Percentiles rank a stretch among this genome's conserved stretches.
phyloP scores from a whole-genome alignment of 768 basidiomycete species.

The Mycena rebaudengoi region DNA sequence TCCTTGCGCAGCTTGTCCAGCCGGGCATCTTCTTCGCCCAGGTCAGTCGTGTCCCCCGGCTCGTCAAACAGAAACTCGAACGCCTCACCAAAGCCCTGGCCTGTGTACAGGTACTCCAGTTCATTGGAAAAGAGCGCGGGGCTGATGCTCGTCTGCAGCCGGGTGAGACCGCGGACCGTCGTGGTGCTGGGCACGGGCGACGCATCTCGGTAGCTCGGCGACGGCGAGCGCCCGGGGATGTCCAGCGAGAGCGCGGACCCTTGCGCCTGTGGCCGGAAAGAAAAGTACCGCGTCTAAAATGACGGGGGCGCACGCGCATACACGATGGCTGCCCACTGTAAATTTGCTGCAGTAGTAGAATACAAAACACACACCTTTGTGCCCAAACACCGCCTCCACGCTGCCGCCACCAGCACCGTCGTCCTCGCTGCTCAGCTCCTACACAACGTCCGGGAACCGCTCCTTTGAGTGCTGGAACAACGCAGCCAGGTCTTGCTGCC shows the following conservation, averaged over 20 bases:
- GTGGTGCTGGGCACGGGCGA: constrained; percentile 57
- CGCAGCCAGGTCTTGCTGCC: constrained; percentile 82
- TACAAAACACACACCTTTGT: constrained; percentile 76
- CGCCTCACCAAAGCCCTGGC: constrained; percentile 86
- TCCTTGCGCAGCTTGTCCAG: constrained; percentile 70
- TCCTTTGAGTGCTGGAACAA: constrained; percentile 89
- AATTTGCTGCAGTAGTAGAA: neutral
- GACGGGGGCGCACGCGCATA: constrained; percentile 94
- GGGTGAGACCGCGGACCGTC: constrained; percentile 56
- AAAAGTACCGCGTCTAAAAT: constrained; percentile 91
- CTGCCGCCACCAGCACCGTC: constrained; percentile 50
- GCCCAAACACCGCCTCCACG: constrained; percentile 88
- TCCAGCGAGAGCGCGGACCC: constrained; percentile 71
- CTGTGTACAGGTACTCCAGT: constrained; percentile 95
- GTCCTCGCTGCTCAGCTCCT: constrained; percentile 70
- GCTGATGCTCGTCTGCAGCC: constrained; percentile 73
- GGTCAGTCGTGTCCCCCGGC: constrained; percentile 50
- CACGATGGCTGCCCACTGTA: constrained; percentile 76
- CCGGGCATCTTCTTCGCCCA: constrained; percentile 51
- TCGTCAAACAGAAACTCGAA: constrained; percentile 89
- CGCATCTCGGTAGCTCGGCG: constrained; percentile 48
- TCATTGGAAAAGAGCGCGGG: constrained; percentile 88
- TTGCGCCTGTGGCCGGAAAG: constrained; percentile 72
- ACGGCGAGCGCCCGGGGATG: constrained; percentile 47
- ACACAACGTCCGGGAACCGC: constrained; percentile 96